Evolutionary conservation across 257 asterid genomes (phyloP), one percentile per base, ranked within the genome.

Genomic region (Mitragyna speciosa): DNA sequence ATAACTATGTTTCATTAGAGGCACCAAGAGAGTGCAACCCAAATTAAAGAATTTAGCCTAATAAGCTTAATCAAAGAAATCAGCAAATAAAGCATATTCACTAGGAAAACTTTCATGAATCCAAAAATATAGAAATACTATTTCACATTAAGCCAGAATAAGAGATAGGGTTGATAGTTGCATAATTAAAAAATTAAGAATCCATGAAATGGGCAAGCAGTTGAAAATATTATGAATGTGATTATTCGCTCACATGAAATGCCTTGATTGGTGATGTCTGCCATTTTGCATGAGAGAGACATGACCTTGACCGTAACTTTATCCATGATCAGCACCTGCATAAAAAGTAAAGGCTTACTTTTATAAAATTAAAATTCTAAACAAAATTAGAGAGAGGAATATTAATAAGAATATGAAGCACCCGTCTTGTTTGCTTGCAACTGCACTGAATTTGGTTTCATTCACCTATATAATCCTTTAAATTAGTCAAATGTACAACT

Each of bases 301-400:
- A 96, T 90, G 80, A 94, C 98, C 88, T 94, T 96, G 68, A 94
- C 90, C 8, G 99, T 93, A 71, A 96, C 96, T 90, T 88, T 96
- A 86, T 96, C 99, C 99, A 96, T 96, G 91, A 96, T 93, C 81
- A 96, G 96, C 77, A 96, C 98, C 99, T 96, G 93, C 78, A 79
- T 66, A 52, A 83, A 33, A 36, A 49, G 54, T 43, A 80, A 78
- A 76, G 20, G 54, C 39, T 58, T 52, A 30, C 28, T 12, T 20
- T 58, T 2, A 61, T 28, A 30, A 63, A 71, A 59, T 3, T 28
- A 20, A 63, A 31, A 72, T 48, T 59, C 69, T 39, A 56, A 20
- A 24, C 3, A 4, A 22, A 59, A 74, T 58, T 49, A 36, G 12
- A 33, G 33, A 80, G 59, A n/a, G 6, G n/a, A 48, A 64, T 49